Conservation (phyloP, 2,329 filamentous ascomycete species). For the Ramularia collo-cygni region DNA sequence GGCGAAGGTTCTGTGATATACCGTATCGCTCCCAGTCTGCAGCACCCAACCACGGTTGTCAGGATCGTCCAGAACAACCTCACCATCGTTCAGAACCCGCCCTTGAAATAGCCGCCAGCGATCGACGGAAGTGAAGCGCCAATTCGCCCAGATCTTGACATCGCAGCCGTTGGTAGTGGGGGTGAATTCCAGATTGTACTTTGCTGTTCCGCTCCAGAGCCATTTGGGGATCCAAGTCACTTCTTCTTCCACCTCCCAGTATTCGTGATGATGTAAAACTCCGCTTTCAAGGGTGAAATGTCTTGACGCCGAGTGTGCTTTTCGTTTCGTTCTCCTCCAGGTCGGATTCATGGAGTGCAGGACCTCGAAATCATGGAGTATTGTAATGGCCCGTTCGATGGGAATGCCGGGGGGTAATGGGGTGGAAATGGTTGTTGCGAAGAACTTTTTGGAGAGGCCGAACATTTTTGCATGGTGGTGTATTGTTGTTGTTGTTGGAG, state of each 20-base stretch:
- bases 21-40: not conserved
- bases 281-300: not conserved
- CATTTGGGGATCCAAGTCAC: not conserved
- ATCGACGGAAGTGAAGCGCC: not conserved
- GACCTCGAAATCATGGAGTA: not conserved
- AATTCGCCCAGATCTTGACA: not conserved
- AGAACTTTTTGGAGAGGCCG: slow-evolving; percentile 4
- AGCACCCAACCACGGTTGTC: not conserved
- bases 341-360: not conserved
- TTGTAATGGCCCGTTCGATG: not conserved
- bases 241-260: slow-evolving; percentile 1
- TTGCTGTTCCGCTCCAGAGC: not conserved
- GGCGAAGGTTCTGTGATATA: not conserved
- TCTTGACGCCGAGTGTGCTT: not conserved
- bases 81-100: not conserved
- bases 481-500: too few relatives aligned
- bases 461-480: too few relatives aligned
- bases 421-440: not conserved
- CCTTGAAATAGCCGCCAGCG: not conserved
- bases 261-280: too few relatives aligned
- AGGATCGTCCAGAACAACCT: not conserved
- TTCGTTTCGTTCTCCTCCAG: not conserved
- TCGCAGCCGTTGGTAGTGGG: not conserved
- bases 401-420: not conserved
- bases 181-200: not conserved